Percentiles rank a stretch among this genome's conserved stretches.
Evolutionary conservation across 2,329 filamentous ascomycete species (phyloP).

Genomic region (Colletotrichum gloeosporioides): DNA sequence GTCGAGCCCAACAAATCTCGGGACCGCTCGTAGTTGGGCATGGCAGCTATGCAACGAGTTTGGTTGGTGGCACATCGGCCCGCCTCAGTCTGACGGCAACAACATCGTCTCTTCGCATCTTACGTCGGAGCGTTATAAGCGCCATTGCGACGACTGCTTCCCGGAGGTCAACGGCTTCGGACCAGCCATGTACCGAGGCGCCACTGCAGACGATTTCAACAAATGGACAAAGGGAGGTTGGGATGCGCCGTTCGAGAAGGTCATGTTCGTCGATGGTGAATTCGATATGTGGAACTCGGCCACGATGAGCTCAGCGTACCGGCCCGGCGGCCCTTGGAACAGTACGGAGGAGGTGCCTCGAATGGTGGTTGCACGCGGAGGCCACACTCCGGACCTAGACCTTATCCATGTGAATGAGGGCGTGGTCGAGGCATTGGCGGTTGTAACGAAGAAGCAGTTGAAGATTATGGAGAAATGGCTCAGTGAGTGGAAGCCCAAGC

Average conservation of each 20-base stretch:
- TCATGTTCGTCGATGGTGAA: constrained; percentile 18
- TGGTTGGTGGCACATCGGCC: constrained; percentile 12
- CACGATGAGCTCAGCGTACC: constrained; percentile 8
- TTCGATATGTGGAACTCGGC: constrained; percentile 16
- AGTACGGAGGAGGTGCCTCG: neutral
- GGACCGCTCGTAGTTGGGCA: neutral
- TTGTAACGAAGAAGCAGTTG: neutral
- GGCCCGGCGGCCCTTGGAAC: constrained; percentile 4
- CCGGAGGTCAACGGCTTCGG: neutral
- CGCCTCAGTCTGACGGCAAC: constrained; percentile 6
- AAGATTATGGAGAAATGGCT: constrained; percentile 17
- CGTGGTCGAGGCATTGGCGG: neutral
- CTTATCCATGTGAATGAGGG: neutral
- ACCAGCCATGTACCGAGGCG: constrained; percentile 1
- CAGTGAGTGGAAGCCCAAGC: constrained; percentile 16
- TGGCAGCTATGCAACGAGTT: constrained; percentile 21
- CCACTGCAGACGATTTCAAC: constrained; percentile 12
- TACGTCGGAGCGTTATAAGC: neutral
- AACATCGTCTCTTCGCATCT: constrained; percentile 8
- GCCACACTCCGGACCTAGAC: constrained; percentile 7
- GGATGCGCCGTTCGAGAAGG: constrained; percentile 11
- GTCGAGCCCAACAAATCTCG: neutral
- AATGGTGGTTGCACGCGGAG: constrained; percentile 6
- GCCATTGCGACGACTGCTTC: neutral
- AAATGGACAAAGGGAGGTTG: constrained; percentile 8